Evolutionary conservation across 2,329 filamentous ascomycete genomes (phyloP).

Genomic region (Rhynchosporium graminicola): DNA sequence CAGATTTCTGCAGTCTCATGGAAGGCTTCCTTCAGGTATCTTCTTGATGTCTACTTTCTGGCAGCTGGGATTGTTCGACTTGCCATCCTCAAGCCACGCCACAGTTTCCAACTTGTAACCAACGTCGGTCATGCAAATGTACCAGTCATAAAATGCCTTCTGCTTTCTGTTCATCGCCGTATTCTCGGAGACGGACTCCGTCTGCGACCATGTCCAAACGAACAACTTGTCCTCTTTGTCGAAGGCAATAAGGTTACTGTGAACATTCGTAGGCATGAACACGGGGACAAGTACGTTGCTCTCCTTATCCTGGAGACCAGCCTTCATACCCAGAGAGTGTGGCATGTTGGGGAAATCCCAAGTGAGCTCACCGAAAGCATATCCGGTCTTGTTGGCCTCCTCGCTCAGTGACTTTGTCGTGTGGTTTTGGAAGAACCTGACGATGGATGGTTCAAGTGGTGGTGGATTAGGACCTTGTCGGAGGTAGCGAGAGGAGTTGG

Average conservation of each 20-base stretch:
- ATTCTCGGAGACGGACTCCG: too few species aligned
- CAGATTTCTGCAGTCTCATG: too few species aligned
- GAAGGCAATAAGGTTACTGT: conserved; percentile 39
- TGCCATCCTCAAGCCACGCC: conserved; percentile 45
- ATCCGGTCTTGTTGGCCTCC: conserved; percentile 2
- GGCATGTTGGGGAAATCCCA: too few species aligned
- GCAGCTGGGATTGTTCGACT: conserved; percentile 49
- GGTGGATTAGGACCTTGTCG: conserved; percentile 7
- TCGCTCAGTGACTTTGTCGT: conserved; percentile 32
- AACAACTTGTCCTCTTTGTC: conserved; percentile 43
- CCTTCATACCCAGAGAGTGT: too few species aligned
- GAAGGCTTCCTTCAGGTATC: neutral
- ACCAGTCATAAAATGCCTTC: conserved; percentile 43
- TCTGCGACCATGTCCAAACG: conserved; percentile 29
- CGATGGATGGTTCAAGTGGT: neutral
- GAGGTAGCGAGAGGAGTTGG: conserved; percentile 29
- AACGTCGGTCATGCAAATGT: too few species aligned
- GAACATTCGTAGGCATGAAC: too few species aligned
- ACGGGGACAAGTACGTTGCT: too few species aligned
- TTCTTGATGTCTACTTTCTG: conserved; percentile 46
- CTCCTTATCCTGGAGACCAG: too few species aligned
- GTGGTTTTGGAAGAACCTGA: conserved; percentile 31
- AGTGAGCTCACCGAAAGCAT: too few species aligned
- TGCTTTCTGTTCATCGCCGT: too few species aligned
- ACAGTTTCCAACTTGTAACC: conserved; percentile 36